These are phyloP conservation scores for Dichotomopilus funicola DNA, from an alignment of 2,329 filamentous ascomycete genomes.

Conservation along the genomic window DNA sequence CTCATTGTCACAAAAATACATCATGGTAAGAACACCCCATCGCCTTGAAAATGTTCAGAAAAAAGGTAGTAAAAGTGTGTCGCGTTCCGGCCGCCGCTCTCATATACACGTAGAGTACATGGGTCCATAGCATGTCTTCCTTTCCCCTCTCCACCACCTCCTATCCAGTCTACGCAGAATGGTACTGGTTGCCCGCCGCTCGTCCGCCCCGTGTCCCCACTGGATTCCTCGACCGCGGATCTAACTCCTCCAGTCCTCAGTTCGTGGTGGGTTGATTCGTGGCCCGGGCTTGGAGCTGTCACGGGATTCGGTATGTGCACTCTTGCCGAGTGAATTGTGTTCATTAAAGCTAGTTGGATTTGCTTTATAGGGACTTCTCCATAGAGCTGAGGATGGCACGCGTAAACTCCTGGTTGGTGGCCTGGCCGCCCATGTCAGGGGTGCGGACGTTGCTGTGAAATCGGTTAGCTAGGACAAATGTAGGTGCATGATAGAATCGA, in stretches of 20 bases:
- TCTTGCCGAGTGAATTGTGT: conserved; percentile 1
- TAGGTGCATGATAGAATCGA: neutral
- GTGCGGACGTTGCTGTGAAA: conserved; percentile 70
- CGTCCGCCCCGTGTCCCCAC: neutral
- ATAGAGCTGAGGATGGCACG: conserved; percentile 90
- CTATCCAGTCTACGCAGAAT: conserved; percentile 8
- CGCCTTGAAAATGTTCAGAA: neutral
- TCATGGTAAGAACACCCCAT: too few relatives aligned
- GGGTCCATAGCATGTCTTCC: neutral
- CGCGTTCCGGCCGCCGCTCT: conserved; percentile 2
- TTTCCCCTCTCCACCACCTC: neutral
- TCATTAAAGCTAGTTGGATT: neutral
- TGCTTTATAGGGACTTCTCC: conserved; percentile 50
- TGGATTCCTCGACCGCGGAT: neutral
- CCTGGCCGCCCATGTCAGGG: conserved; percentile 88
- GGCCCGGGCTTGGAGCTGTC: too few relatives aligned
- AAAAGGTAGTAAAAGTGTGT: conserved; percentile 5
- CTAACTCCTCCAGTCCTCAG: too few relatives aligned
- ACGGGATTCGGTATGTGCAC: conserved; percentile 9
- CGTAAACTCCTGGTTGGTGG: conserved; percentile 91
- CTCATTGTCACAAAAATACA: too few relatives aligned
- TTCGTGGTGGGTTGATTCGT: too few relatives aligned
- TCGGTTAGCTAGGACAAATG: conserved; percentile 33
- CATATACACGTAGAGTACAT: conserved; percentile 10
- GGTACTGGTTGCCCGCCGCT: conserved; percentile 3